Evolutionary conservation across 1,139 yeast species (phyloP).

Genomic region (Sugiyamaella neomexicana): DNA sequence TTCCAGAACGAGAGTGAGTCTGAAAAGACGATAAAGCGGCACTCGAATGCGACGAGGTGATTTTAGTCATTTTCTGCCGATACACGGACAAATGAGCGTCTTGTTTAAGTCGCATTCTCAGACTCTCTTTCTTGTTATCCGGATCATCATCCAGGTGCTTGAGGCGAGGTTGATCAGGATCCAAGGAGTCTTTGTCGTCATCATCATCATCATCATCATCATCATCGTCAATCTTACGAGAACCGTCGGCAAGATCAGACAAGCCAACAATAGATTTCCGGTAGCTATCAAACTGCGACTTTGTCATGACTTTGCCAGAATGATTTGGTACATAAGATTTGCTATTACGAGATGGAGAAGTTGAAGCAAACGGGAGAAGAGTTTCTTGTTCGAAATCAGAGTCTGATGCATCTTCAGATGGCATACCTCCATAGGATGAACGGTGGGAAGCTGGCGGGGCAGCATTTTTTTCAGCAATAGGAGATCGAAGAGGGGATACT

Average conservation of each 20-base stretch:
- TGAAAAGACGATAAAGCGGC: constrained; percentile 27
- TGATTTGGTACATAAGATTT: constrained; percentile 8
- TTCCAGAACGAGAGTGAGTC: constrained; percentile 17
- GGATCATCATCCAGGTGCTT: constrained; percentile 32
- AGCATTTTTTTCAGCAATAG: constrained; percentile 3
- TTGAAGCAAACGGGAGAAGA: constrained; percentile 25
- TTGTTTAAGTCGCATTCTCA: constrained; percentile 41
- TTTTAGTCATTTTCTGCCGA: constrained; percentile 46
- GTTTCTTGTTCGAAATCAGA: constrained; percentile 30
- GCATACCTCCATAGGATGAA: constrained; percentile 2
- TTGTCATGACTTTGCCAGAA: constrained; percentile 36
- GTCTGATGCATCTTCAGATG: constrained; percentile 14
- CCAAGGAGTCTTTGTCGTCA: constrained; percentile 23
- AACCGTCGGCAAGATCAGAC: constrained; percentile 20
- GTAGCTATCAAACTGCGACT: constrained; percentile 40
- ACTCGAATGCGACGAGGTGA: constrained; percentile 40
- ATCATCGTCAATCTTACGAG: constrained; percentile 20
- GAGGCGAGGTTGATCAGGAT: constrained; percentile 17
- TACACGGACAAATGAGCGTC: constrained; percentile 45
- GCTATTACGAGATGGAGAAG: constrained; percentile 5
- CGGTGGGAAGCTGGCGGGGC: background rate
- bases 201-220: constrained; percentile 25
- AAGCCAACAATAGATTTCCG: constrained; percentile 33
- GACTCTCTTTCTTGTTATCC: constrained; percentile 32
- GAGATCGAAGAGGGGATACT: constrained; percentile 1